phyloP scores from a whole-genome alignment of 2,329 filamentous ascomycete species.

The Juglanconis oblonga region DNA sequence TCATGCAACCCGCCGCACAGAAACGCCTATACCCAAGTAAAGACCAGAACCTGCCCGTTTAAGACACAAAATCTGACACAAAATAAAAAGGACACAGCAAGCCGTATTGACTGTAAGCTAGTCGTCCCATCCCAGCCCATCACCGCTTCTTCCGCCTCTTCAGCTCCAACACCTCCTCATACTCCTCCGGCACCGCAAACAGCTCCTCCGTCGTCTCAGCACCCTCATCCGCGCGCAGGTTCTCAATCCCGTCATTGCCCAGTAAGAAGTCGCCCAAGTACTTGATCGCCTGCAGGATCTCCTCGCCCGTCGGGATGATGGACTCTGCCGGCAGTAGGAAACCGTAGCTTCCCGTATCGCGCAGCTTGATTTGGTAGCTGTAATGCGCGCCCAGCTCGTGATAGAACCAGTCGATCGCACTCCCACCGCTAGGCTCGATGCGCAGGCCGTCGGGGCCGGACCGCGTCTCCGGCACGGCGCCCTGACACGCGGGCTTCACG shows the following conservation, averaged over 20 bases:
- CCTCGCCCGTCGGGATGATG: constrained; percentile 85
- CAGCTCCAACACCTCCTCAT: constrained; percentile 15
- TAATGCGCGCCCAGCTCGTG: constrained; percentile 79
- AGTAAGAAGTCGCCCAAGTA: constrained; percentile 80
- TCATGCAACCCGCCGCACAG: not conserved
- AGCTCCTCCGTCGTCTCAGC: constrained; percentile 19
- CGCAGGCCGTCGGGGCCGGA: constrained; percentile 29
- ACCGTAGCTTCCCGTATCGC: constrained; percentile 91
- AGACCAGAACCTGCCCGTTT: too few relatives aligned
- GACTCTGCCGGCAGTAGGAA: constrained; percentile 84
- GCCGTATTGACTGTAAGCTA: not conserved
- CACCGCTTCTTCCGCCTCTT: constrained; percentile 13
- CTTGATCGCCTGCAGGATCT: constrained; percentile 78
- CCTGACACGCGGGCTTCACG: constrained; percentile 83
- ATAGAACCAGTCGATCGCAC: constrained; percentile 93
- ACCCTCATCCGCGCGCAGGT: constrained; percentile 25
- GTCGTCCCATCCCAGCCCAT: not conserved
- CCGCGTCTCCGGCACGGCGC: constrained; percentile 51
- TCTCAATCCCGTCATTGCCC: constrained; percentile 65
- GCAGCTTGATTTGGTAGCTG: constrained; percentile 89
- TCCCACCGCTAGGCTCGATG: constrained; percentile 76
- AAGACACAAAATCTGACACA: too few relatives aligned
- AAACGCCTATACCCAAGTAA: not conserved
- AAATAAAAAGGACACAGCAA: too few relatives aligned
- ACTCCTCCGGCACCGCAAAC: constrained; percentile 8